phyloP scores from a whole-genome alignment of 345 rosid species.

The Syzygium jambos region DNA sequence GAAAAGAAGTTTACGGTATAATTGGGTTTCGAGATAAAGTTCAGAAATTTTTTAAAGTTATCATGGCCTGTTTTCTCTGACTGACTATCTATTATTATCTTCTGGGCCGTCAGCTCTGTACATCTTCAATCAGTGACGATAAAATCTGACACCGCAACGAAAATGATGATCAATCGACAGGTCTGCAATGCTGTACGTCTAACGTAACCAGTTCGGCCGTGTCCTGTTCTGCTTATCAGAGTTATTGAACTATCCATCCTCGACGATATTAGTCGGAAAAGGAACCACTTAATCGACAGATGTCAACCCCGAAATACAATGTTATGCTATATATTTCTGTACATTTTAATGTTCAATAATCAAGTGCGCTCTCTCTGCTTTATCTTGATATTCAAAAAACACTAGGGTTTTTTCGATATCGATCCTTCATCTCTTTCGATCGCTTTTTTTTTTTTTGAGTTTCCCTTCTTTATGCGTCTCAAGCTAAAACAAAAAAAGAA shows the following conservation, averaged over 20 bases:
- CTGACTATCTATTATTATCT: background rate
- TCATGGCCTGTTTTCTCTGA: background rate
- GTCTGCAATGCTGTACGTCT: background rate
- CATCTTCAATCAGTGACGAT: background rate
- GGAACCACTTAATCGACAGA: background rate
- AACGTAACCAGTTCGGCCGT: background rate
- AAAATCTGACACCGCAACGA: background rate
- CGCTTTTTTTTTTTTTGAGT: background rate
- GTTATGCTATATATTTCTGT: background rate
- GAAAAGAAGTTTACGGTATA: too few species aligned
- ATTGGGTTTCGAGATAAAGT: too few species aligned
- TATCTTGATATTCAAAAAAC: background rate
- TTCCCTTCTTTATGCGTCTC: background rate
- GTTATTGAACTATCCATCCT: background rate
- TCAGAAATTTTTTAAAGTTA: too few species aligned
- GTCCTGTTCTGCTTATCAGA: background rate
- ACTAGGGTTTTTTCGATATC: background rate
- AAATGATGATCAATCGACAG: background rate
- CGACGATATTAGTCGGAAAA: background rate
- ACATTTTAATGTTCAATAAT: background rate
- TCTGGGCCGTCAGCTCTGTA: background rate
- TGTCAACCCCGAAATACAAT: background rate
- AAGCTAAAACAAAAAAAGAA: background rate
- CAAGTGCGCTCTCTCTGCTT: background rate
- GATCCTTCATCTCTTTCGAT: background rate